Evolutionary conservation across 805 yeast genomes (phyloP), one percentile per base, ranked within the genome.

Genomic region (Metschnikowia baotianmanensis): DNA sequence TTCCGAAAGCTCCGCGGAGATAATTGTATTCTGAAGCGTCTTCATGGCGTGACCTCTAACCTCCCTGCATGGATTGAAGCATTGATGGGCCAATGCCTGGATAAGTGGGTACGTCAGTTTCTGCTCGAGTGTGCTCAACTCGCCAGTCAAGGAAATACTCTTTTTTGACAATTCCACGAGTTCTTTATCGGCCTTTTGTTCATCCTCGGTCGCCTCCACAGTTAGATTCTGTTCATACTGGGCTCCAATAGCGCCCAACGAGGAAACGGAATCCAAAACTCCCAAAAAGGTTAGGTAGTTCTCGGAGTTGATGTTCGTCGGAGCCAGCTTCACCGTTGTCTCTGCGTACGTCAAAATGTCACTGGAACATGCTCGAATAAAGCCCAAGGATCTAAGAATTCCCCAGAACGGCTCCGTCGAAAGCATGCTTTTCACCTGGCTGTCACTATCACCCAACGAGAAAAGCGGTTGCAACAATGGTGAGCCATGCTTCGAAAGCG

Each of bases 11-110:
- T 69, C 61, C 40, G 27, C 53, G 3, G 80, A 66, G 10, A 82
- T 61, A 9, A 82, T 54, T 4, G 75, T 64, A 5, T 69, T 63
- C 44, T 84, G 85, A 37, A 90, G 70, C 0, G 77, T 61, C 16
- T 72, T 71, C 30, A 88, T 62, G 0, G 96, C 90, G 58, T 73
- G 77, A 0, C 74, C 61, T 28, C 96, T 69, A 9, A 89, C 67
- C 55, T 86, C 89, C 20, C 86, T 69, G 58, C 95, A 86, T 15
- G 96, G 96, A 54, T 89, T 89, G 57, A 84, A 75, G 58, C 96
- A 86, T 59, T 90, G 96, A 54, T 85, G 91, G 0, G 93, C 88
- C 39, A 89, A 69, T 0, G 95, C 95, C 56, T 87, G 91, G 21
- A 85, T 70, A 45, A 86, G 67, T 1, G 95, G 83, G 48, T 74